Base-by-base conservation (phyloP, 2,329 filamentous ascomycete genomes). In the Colletotrichum tamarilloi region DNA sequence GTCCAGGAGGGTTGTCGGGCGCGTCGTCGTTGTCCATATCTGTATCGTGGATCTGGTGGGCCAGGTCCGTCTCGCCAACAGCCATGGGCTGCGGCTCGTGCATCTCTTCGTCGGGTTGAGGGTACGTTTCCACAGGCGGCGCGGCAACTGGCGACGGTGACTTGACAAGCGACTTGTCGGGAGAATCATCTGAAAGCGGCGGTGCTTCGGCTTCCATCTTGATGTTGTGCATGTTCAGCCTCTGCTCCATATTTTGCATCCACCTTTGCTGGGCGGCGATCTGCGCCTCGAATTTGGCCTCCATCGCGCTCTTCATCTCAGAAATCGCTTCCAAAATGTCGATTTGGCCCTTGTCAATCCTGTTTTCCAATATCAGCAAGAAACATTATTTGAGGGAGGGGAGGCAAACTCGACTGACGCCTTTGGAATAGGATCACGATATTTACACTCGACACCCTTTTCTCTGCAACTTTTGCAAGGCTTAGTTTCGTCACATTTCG, bases 401-500 rank as follows among this genome's bases (percentile, higher is more conserved):
- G 66, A 62, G 55, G 59, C 53, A 28, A 62, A 62, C 42, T 60
- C 65, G 52, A 86, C 93, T 81, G 87, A 97, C 94, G 97, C 96
- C 80, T 97, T 97, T 19, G 95, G 95, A 26, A 95, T 93, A 6
- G 97, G 93, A 79, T 98, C 95, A 76, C 95, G 92, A 82, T 98
- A 98, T 82, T 94, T 92, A 85, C 94, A 99, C 66, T 92, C 88
- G 38, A 95, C 88, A 76, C 90, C 92, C 80, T 97, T 97, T 77
- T 98, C 95, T 78, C 93, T 93, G 81, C 97, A 99, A 78, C 92
- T 94, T 80, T 95, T 96, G 78, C 93, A 93, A 2, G 93, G 95
- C 76, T 93, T 92, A 12, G 92, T 92, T 85, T 98, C 95, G 78
- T 97, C 95, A 81, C 95, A 98, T 83, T 97, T 97, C 16, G 95